These are phyloP conservation scores for Torrubiella hemipterigena DNA, from an alignment of 2,329 filamentous ascomycete species.

Conservation along the genomic window DNA sequence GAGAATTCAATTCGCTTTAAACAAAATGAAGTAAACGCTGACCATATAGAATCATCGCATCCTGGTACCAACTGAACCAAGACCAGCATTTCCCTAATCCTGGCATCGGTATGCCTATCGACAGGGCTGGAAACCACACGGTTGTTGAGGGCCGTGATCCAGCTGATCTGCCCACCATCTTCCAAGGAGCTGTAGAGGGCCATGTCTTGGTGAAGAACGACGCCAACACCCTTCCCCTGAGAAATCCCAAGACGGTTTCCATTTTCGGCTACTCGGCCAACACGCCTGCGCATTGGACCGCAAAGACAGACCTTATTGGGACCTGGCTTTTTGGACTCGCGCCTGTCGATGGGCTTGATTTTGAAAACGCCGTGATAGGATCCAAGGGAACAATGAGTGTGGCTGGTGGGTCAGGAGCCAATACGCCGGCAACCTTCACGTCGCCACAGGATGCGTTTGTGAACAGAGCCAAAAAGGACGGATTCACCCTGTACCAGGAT, in stretches of 20 bases:
- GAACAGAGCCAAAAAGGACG: constrained; percentile 39
- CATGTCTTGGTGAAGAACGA: constrained; percentile 54
- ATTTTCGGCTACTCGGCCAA: constrained; percentile 51
- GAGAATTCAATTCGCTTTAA: neutral
- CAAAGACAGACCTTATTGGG: constrained; percentile 18
- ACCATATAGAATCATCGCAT: constrained; percentile 28
- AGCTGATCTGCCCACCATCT: constrained; percentile 23
- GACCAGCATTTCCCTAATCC: constrained; percentile 32
- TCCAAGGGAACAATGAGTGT: constrained; percentile 24
- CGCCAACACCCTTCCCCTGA: constrained; percentile 41
- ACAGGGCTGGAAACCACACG: constrained; percentile 35
- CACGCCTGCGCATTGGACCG: constrained; percentile 29
- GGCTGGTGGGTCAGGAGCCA: constrained; percentile 37
- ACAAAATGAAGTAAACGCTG: neutral
- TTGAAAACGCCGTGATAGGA: constrained; percentile 26
- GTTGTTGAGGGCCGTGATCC: constrained; percentile 42
- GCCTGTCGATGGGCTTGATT: constrained; percentile 20
- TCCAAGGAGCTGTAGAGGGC: constrained; percentile 49
- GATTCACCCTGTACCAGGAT: constrained; percentile 48
- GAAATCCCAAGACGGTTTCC: constrained; percentile 36
- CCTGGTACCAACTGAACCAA: constrained; percentile 45
- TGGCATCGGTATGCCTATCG: constrained; percentile 38
- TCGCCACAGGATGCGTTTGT: constrained; percentile 44
- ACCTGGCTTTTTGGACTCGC: constrained; percentile 25
- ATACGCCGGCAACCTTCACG: constrained; percentile 32